phyloP scores from a whole-genome alignment of 2,329 filamentous ascomycete species.

The Aspergillus amoenus region DNA sequence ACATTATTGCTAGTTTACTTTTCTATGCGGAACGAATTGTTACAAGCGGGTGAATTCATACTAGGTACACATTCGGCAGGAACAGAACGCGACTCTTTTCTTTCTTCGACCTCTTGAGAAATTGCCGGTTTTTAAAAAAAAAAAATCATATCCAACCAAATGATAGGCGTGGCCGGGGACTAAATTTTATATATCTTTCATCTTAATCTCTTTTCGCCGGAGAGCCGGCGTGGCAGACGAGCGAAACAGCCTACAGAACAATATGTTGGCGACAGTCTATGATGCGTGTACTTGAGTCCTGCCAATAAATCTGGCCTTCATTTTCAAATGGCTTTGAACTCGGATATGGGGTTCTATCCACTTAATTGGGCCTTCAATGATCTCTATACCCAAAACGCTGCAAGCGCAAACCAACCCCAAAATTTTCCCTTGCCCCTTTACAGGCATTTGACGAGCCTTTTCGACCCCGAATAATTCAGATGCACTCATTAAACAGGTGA shows the following conservation, averaged over 20 bases:
- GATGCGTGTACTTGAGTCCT: slow-evolving; percentile 11
- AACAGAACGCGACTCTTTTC: neutral
- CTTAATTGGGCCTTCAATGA: neutral
- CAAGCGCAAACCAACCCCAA: neutral
- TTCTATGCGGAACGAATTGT: slow-evolving; percentile 2
- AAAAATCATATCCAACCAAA: neutral
- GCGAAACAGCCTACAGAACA: slow-evolving; percentile 8
- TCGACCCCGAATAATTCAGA: neutral
- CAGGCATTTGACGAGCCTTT: neutral
- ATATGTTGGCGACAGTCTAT: slow-evolving; percentile 16
- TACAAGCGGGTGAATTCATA: slow-evolving; percentile 5
- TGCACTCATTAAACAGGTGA: too few relatives aligned
- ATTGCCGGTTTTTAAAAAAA: neutral
- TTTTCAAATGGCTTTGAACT: neutral
- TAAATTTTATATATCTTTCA: neutral
- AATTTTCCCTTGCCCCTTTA: neutral
- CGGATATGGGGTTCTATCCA: neutral
- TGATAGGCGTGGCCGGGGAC: neutral
- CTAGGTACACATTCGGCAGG: neutral
- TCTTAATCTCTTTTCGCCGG: neutral
- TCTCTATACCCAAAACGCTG: neutral
- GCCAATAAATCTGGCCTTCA: neutral
- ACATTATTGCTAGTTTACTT: slow-evolving; percentile 11
- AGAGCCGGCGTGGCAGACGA: slow-evolving; percentile 5
- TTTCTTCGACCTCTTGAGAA: neutral